Percentiles rank a stretch among this genome's conserved stretches.
Conservation (phyloP, 1,139 yeast genomes). For the Debaryomyces fabryi region DNA sequence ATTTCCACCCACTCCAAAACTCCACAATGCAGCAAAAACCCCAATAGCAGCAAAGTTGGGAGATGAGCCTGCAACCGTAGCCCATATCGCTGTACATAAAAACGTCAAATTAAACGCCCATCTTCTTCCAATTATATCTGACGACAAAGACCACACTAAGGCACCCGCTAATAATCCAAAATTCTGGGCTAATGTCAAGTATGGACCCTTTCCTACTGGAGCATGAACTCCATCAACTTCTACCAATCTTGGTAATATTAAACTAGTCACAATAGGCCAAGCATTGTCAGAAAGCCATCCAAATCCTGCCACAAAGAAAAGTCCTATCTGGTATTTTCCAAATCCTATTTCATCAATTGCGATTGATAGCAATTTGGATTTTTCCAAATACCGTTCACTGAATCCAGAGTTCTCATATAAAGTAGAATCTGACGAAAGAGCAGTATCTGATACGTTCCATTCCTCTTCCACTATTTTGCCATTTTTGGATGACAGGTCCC, state of each 20-base stretch:
- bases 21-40: slow-evolving; percentile 42
- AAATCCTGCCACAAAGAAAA: slow-evolving; percentile 47
- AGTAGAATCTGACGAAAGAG: slow-evolving; percentile 1
- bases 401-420: slow-evolving; percentile 26
- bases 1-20: slow-evolving; percentile 51
- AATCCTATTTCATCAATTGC: slow-evolving; percentile 47
- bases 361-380: slow-evolving; percentile 34
- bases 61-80: slow-evolving; percentile 39
- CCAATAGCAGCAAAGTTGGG: slow-evolving; percentile 47
- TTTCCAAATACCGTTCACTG: slow-evolving; percentile 31
- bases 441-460: slow-evolving; percentile 1
- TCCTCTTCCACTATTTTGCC: neutral
- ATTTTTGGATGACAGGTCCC: neutral
- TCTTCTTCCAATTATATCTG: slow-evolving; percentile 45
- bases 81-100: slow-evolving; percentile 43
- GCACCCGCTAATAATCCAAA: slow-evolving; percentile 48
- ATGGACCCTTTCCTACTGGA: slow-evolving; percentile 39
- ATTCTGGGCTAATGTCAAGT: slow-evolving; percentile 44
- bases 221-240: slow-evolving; percentile 44
- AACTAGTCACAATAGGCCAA: slow-evolving; percentile 45
- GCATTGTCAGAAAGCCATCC: slow-evolving; percentile 51
- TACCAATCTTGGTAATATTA: slow-evolving; percentile 35
- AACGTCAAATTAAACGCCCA: slow-evolving; percentile 50
- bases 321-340: slow-evolving; percentile 44
- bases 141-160: slow-evolving; percentile 42